phyloP scores from a whole-genome alignment of 257 asterid genomes.

The Paraleonurus japonicus region DNA sequence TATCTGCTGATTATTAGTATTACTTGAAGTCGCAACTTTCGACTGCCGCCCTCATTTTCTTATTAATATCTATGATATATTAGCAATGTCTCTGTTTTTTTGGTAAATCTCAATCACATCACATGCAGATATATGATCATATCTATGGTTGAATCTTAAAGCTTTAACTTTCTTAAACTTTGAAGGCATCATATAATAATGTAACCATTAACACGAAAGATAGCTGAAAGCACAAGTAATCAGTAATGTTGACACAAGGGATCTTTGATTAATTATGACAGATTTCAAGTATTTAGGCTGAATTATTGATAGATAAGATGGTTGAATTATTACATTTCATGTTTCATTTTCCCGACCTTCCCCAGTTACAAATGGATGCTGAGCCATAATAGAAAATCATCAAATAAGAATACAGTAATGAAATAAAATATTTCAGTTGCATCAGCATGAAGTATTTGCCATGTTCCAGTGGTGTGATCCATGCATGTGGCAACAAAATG shows the following conservation, averaged over 20 bases:
- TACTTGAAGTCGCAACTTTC: too few species aligned
- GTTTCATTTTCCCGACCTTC: slow-evolving; percentile 46
- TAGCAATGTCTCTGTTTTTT: background rate
- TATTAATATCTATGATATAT: too few species aligned
- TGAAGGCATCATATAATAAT: too few species aligned
- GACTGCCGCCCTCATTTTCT: too few species aligned
- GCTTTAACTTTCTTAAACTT: background rate
- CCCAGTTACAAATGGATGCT: slow-evolving; percentile 97
- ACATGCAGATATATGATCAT: background rate
- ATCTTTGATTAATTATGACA: slow-evolving; percentile 1
- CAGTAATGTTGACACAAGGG: too few species aligned
- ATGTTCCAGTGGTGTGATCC: background rate
- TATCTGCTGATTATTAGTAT: too few species aligned
- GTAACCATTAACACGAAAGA: too few species aligned
- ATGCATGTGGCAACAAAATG: slow-evolving; percentile 1
- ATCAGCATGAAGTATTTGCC: background rate
- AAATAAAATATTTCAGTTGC: background rate
- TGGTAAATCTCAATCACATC: background rate
- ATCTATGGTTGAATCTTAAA: background rate
- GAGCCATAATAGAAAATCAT: slow-evolving; percentile 29
- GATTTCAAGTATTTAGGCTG: background rate
- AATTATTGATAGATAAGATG: background rate
- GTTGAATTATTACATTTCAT: background rate
- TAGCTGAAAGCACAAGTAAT: background rate
- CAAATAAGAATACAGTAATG: background rate